These are phyloP conservation scores for Lolium rigidum DNA, from an alignment of 176 grass and related monocot species.

Conservation along the genomic window DNA sequence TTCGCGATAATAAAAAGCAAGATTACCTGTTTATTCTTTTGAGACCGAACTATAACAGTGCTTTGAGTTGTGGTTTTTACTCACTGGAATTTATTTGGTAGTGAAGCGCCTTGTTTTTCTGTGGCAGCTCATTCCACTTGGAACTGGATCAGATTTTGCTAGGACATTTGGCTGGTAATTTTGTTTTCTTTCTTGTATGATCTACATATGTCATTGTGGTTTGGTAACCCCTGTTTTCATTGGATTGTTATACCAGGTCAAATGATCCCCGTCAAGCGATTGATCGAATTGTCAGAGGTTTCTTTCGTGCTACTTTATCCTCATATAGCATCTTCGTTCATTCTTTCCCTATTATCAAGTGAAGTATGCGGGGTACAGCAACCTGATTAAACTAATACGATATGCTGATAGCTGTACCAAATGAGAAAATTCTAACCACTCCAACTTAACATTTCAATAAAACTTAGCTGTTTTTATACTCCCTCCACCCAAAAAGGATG, in stretches of 20 bases:
- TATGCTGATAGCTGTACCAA: background rate
- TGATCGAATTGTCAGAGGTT: constrained; percentile 90
- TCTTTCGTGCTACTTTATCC: constrained; percentile 28
- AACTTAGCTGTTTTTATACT: background rate
- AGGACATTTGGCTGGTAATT: constrained; percentile 89
- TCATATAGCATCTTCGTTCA: background rate
- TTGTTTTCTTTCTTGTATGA: constrained; percentile 32
- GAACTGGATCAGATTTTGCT: constrained; percentile 96
- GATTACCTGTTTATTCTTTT: background rate
- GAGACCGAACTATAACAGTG: background rate
- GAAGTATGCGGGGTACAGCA: background rate
- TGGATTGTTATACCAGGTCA: constrained; percentile 63
- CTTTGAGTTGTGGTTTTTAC: constrained; percentile 39
- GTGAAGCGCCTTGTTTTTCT: constrained; percentile 29
- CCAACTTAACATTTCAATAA: background rate
- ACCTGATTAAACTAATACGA: background rate
- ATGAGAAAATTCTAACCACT: background rate
- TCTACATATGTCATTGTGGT: constrained; percentile 12
- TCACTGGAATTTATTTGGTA: constrained; percentile 1
- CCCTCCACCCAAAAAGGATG: too few relatives aligned
- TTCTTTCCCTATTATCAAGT: constrained; percentile 4
- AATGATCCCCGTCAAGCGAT: constrained; percentile 88
- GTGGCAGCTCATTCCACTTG: constrained; percentile 94
- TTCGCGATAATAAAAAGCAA: background rate
- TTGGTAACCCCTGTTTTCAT: constrained; percentile 8